phyloP scores from a whole-genome alignment of 495 filamentous ascomycete genomes.

The Penicillium lagena region DNA sequence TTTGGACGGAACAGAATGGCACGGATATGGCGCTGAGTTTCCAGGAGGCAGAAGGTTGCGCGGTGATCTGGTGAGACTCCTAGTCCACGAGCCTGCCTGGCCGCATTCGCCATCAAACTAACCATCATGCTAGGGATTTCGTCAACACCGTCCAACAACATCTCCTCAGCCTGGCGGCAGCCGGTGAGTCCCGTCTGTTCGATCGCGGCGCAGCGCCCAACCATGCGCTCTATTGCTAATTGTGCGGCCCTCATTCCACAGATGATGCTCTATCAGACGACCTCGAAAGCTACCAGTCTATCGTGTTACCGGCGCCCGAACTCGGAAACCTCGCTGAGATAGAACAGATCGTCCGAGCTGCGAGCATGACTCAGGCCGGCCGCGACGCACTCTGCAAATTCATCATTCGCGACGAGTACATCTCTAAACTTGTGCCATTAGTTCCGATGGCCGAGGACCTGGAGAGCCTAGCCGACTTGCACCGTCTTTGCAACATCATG shows the following conservation, averaged over 20 bases:
- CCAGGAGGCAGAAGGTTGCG: slow-evolving; percentile 93
- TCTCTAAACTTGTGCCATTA: slow-evolving; percentile 76
- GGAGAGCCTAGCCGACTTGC: slow-evolving; percentile 78
- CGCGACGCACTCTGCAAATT: slow-evolving; percentile 88
- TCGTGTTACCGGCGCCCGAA: slow-evolving; percentile 71
- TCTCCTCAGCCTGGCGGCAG: slow-evolving; percentile 43
- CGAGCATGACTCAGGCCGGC: slow-evolving; percentile 65
- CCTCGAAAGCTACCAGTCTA: slow-evolving; percentile 60
- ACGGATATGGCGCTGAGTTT: slow-evolving; percentile 98
- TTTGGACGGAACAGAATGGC: slow-evolving; percentile 87
- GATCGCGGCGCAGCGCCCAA: too few relatives aligned
- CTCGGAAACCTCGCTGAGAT: slow-evolving; percentile 77
- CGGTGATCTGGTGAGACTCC: slow-evolving; percentile 70
- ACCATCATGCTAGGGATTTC: slow-evolving; percentile 64
- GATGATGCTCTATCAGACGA: slow-evolving; percentile 93
- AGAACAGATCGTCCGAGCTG: slow-evolving; percentile 69
- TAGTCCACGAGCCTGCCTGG: slow-evolving; percentile 2
- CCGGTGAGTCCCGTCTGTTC: slow-evolving; percentile 29
- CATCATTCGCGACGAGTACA: slow-evolving; percentile 78
- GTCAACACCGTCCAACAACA: slow-evolving; percentile 77
- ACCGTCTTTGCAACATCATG: slow-evolving; percentile 95
- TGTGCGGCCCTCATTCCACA: slow-evolving; percentile 14
- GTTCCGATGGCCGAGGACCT: slow-evolving; percentile 85
- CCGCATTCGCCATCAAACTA: neutral
- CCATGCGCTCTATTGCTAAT: slow-evolving; percentile 2